Conservation (phyloP, 2,329 filamentous ascomycete species). For the Penicillium sp. region DNA sequence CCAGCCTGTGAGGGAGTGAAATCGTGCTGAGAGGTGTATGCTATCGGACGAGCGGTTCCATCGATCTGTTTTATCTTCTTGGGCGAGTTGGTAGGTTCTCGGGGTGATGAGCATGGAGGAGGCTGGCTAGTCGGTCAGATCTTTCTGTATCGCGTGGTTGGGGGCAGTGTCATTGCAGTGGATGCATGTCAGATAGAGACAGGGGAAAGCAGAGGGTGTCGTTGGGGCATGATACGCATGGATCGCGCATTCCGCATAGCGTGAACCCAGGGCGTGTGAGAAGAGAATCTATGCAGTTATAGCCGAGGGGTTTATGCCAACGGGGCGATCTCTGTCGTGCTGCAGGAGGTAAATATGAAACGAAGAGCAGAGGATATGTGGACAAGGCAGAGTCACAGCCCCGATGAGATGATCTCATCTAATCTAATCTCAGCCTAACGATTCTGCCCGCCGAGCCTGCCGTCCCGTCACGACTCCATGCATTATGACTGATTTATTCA, state of each 20-base stretch:
- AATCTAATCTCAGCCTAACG: too few relatives aligned
- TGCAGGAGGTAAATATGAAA: not conserved
- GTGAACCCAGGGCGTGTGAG: not conserved
- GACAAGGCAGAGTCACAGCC: too few relatives aligned
- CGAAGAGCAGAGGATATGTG: not conserved
- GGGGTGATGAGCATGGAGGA: conserved; percentile 41
- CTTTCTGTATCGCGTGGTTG: too few relatives aligned
- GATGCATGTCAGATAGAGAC: not conserved
- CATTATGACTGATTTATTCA: too few relatives aligned
- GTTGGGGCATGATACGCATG: not conserved
- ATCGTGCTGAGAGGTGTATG: conserved; percentile 23
- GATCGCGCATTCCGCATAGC: not conserved
- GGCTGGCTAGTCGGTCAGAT: not conserved
- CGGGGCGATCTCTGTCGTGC: too few relatives aligned
- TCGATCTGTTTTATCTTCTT: conserved; percentile 29
- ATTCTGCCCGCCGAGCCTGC: too few relatives aligned
- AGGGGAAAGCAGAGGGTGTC: not conserved
- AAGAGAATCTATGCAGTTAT: too few relatives aligned
- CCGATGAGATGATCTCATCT: too few relatives aligned
- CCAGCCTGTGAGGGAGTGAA: conserved; percentile 35
- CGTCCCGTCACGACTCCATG: not conserved
- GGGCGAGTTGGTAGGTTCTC: conserved; percentile 40
- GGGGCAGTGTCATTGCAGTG: too few relatives aligned
- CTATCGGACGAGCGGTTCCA: conserved; percentile 18
- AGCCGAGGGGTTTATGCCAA: too few relatives aligned